Base-by-base conservation (phyloP, 805 yeast species). In the Myxozyma neglecta region DNA sequence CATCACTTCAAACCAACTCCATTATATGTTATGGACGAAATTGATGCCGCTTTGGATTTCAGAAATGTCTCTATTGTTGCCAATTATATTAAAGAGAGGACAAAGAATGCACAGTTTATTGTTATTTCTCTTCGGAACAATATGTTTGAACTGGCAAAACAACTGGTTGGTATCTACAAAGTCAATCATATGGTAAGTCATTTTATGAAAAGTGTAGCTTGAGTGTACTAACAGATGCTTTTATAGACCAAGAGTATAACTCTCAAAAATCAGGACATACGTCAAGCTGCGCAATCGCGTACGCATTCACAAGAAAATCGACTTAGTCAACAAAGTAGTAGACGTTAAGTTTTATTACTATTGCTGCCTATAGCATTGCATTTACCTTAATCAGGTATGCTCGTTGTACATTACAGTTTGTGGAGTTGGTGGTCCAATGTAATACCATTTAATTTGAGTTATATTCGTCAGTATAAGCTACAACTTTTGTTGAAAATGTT, bases 1-100 rank as follows among this genome's bases (percentile, higher is more conserved):
- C 99, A 94, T 74, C 88, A 89, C 68, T 94, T 90, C 74, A 94
- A 90, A 73, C 99, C 99, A 0, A 94, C 99, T 0, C 99, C 99
- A 6, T 77, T 94, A 53, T 94, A 94, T 73, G 98, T 94, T 42
- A 94, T 94, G 99, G 99, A 94, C 77, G 99, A 94, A 77, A 94
- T 94, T 69, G 99, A 94, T 77, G 99, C 99, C 0, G 99, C 99
- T 1, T 81, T 94, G 67, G 99, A 94, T 77, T 94, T 94, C 76
- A 80, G 97, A 73, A 94, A 94, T 70, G 99, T 94, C 39, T 90
- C 97, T 11, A 94, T 94, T 76, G 97, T 94, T 54, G 99, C 99
- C 3, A 93, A 92, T 71, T 96, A 94, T 73, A 94, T 94, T 73
- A 92, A 91, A 71, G 97, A 92, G 70, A 81, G 97, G 55, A 96